Conservation (phyloP, 352 stramenopile genomes). For the Phytophthora hybrid region DNA sequence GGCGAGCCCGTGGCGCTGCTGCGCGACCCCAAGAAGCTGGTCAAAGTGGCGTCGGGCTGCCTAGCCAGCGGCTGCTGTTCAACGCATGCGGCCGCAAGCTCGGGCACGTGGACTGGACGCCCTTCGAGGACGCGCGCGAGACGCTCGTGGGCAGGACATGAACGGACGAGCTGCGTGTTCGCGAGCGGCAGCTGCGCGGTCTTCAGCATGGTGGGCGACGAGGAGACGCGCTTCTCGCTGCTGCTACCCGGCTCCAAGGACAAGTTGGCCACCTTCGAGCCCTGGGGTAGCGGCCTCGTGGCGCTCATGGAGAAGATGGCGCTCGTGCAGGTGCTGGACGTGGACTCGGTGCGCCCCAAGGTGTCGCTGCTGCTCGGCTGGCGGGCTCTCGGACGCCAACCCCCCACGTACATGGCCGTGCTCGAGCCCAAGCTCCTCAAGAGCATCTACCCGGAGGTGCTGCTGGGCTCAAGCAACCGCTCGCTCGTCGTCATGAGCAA, state of each 20-base stretch:
- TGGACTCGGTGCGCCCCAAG: conserved; percentile 83
- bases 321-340: conserved; percentile 81
- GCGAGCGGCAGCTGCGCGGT: conserved; percentile 73
- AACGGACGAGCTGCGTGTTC: conserved; percentile 88
- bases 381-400: conserved; percentile 74
- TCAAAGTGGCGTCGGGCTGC: conserved; percentile 71
- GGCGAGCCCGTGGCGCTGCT: conserved; percentile 73
- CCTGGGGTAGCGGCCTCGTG: conserved; percentile 78
- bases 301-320: conserved; percentile 85
- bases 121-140: conserved; percentile 78
- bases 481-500: conserved; percentile 90
- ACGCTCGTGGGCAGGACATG: conserved; percentile 77
- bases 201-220: conserved; percentile 75
- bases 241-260: conserved; percentile 69
- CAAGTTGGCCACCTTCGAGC: conserved; percentile 82
- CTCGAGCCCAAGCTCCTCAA: conserved; percentile 92
- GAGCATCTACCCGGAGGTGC: conserved; percentile 92
- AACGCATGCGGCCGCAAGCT: conserved; percentile 77
- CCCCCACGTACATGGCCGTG: conserved; percentile 92
- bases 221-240: conserved; percentile 79
- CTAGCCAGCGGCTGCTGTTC: conserved; percentile 73
- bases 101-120: conserved; percentile 64
- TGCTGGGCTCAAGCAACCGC: conserved; percentile 92
- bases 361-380: conserved; percentile 78
- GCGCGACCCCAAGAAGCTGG: conserved; percentile 78